Evolutionary conservation across 805 yeast genomes (phyloP).

Genomic region (Pachysolen tannophilus): DNA sequence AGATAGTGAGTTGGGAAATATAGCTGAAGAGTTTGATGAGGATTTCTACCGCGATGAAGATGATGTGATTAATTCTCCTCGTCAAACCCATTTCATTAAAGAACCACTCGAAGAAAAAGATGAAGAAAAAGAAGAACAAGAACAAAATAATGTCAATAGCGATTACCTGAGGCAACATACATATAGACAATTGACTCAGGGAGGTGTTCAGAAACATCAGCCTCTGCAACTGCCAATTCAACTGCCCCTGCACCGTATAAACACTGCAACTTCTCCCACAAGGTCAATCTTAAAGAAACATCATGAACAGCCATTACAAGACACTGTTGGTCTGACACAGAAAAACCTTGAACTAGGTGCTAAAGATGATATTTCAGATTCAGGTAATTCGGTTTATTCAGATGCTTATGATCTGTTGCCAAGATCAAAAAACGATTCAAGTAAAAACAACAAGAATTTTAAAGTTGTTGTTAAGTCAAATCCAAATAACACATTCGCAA

Average conservation of each 20-base stretch:
- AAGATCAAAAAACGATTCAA: neutral
- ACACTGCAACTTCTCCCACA: constrained; percentile 13
- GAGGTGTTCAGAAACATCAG: neutral
- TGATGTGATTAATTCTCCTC: too few relatives aligned
- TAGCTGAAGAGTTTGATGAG: constrained; percentile 21
- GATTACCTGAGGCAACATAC: too few relatives aligned
- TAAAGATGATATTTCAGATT: constrained; percentile 12
- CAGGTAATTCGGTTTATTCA: constrained; percentile 14
- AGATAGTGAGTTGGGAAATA: constrained; percentile 19
- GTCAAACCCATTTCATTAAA: neutral
- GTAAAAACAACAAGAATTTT: neutral
- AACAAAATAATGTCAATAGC: neutral
- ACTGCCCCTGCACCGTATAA: neutral
- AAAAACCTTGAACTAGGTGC: neutral
- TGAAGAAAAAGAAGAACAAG: constrained; percentile 6
- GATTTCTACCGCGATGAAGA: constrained; percentile 11
- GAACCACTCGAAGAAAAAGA: constrained; percentile 7
- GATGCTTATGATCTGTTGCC: constrained; percentile 15
- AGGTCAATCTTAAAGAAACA: constrained; percentile 14
- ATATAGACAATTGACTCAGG: neutral
- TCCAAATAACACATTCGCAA: neutral
- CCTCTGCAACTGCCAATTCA: constrained; percentile 1
- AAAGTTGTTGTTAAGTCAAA: neutral
- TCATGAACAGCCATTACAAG: neutral
- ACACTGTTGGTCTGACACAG: neutral